These are phyloP conservation scores for Hericium coralloides DNA, from an alignment of 768 basidiomycete genomes.

Conservation along the genomic window DNA sequence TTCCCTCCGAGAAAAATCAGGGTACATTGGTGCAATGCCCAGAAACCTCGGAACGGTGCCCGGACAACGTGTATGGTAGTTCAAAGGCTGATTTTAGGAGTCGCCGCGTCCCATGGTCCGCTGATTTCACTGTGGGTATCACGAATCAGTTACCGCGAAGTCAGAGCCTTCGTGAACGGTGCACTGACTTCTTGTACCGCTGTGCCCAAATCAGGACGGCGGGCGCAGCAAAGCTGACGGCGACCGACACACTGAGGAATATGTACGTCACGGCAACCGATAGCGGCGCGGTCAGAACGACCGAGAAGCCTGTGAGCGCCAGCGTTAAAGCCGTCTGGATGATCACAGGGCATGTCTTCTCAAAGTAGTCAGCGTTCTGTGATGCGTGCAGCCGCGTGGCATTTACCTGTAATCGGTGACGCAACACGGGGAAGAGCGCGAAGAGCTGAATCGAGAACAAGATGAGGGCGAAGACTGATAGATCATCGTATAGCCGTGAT, in stretches of 20 bases:
- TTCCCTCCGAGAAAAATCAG: too few relatives aligned
- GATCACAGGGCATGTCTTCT: constrained; percentile 36
- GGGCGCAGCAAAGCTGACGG: constrained; percentile 66
- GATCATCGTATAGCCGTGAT: constrained; percentile 75
- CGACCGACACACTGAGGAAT: constrained; percentile 38
- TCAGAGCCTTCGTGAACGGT: constrained; percentile 4
- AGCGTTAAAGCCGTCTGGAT: constrained; percentile 48
- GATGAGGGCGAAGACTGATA: constrained; percentile 84
- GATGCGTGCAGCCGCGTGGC: constrained; percentile 4
- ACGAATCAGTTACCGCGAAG: constrained; percentile 7
- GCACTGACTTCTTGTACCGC: constrained; percentile 73
- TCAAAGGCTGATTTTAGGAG: constrained; percentile 30
- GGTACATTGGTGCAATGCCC: too few relatives aligned
- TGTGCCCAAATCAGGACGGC: constrained; percentile 77
- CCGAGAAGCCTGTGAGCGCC: constrained; percentile 37
- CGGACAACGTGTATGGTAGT: neutral
- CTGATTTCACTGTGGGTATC: constrained; percentile 64
- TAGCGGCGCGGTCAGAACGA: constrained; percentile 42
- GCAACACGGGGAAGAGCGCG: constrained; percentile 75
- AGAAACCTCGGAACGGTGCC: too few relatives aligned
- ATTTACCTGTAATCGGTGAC: constrained; percentile 60
- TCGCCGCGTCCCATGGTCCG: constrained; percentile 86
- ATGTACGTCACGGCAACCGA: constrained; percentile 49
- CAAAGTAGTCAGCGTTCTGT: constrained; percentile 6
- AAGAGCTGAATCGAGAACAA: constrained; percentile 78